Conservation (phyloP, 2,329 filamentous ascomycete species). For the Aspergillus tamarii region DNA sequence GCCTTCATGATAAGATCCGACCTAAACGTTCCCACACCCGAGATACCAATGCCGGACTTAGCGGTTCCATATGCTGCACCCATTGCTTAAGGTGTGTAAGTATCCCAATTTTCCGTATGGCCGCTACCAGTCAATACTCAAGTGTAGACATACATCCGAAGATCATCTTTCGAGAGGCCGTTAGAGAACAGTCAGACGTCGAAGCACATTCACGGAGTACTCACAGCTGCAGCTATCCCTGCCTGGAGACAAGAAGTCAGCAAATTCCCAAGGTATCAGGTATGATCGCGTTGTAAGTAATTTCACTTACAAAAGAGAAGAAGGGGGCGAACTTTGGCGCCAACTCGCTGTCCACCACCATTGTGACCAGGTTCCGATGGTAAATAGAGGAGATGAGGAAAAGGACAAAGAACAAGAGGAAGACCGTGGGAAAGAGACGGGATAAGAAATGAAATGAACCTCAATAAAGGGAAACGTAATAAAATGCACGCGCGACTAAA, state of each 20-base stretch:
- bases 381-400: not conserved
- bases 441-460: not conserved
- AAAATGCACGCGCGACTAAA: not conserved
- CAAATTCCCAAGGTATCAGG: constrained; percentile 1
- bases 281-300: not conserved
- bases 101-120: constrained; percentile 3
- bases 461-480: not conserved
- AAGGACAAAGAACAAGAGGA: constrained; percentile 1
- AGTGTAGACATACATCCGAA: constrained; percentile 51
- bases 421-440: not conserved
- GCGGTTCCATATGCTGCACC: constrained; percentile 70
- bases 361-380: constrained; percentile 27
- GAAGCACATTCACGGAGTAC: constrained; percentile 23
- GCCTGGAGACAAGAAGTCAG: constrained; percentile 42
- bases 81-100: constrained; percentile 52
- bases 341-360: constrained; percentile 53
- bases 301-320: constrained; percentile 64
- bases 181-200: constrained; percentile 26
- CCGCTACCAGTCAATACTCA: not conserved
- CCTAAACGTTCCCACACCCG: constrained; percentile 67
- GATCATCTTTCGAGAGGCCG: constrained; percentile 47
- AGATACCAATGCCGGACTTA: constrained; percentile 70
- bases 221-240: constrained; percentile 54
- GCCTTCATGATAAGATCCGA: constrained; percentile 72
- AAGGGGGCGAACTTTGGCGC: constrained; percentile 69